Evolutionary conservation across 768 basidiomycete genomes (phyloP).

Genomic region (Suillus occidentalis): DNA sequence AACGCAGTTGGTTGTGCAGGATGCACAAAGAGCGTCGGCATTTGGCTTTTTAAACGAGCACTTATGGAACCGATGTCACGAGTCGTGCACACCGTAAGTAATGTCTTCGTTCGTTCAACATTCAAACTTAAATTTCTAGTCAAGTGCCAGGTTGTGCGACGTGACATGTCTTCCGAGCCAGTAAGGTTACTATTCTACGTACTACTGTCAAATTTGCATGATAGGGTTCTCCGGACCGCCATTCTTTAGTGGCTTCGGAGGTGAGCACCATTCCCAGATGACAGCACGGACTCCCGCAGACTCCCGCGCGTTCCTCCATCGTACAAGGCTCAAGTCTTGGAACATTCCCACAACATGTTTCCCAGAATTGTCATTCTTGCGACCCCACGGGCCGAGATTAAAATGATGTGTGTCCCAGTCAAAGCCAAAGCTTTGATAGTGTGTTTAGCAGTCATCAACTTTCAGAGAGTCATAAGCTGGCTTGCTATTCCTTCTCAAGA

Average conservation of each 20-base stretch:
- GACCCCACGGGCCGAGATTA: background rate
- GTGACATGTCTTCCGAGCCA: background rate
- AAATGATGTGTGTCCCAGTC: background rate
- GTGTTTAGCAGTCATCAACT: background rate
- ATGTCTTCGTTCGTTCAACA: background rate
- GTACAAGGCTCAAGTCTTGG: background rate
- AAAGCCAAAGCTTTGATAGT: background rate
- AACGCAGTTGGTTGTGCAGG: conserved; percentile 18
- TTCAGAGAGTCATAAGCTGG: background rate
- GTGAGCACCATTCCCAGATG: background rate
- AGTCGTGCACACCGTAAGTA: background rate
- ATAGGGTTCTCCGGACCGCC: background rate
- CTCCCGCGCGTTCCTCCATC: background rate
- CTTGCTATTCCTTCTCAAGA: background rate
- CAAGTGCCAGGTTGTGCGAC: background rate
- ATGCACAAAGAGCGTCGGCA: conserved; percentile 13
- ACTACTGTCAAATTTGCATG: background rate
- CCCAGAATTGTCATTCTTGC: background rate
- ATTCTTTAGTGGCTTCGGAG: background rate
- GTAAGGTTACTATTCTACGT: background rate
- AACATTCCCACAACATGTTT: background rate
- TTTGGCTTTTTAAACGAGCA: background rate
- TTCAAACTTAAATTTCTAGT: background rate
- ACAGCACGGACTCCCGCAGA: background rate
- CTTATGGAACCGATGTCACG: background rate